These are phyloP conservation scores for Arthrobotrys megalospora DNA, from an alignment of 2,329 filamentous ascomycete genomes.

Conservation along the genomic window DNA sequence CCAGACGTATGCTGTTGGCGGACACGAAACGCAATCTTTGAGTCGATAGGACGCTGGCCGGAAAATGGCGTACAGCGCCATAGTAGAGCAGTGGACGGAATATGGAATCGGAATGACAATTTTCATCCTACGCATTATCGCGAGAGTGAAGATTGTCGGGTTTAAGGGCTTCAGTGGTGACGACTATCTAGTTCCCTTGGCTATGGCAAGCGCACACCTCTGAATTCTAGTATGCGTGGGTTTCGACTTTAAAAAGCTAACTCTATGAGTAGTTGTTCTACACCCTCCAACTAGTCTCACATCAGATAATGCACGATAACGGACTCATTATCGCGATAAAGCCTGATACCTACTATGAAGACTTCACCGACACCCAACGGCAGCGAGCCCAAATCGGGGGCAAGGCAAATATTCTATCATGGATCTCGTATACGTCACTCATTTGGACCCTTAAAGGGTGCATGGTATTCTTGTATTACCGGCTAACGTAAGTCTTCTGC, in stretches of 20 bases:
- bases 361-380: constrained; percentile 37
- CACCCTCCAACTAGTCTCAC: constrained; percentile 44
- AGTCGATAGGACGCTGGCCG: constrained; percentile 21
- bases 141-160: constrained; percentile 55
- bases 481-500: constrained; percentile 44
- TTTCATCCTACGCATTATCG: constrained; percentile 49
- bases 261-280: constrained; percentile 44
- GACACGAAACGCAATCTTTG: not conserved
- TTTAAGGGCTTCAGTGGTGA: constrained; percentile 57
- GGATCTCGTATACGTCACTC: constrained; percentile 57
- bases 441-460: constrained; percentile 59
- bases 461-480: constrained; percentile 59
- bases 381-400: constrained; percentile 40
- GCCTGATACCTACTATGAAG: constrained; percentile 45
- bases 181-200: constrained; percentile 56
- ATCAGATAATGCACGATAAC: constrained; percentile 57
- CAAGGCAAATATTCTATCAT: constrained; percentile 56
- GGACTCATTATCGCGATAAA: constrained; percentile 53
- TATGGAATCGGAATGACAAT: constrained; percentile 53
- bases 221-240: not conserved
- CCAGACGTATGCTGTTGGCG: not conserved
- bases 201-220: constrained; percentile 39
- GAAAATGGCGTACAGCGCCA: constrained; percentile 53
- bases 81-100: constrained; percentile 56
- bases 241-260: not conserved